phyloP scores from a whole-genome alignment of 176 grass and related monocot species.

The Alopecurus myosuroides region DNA sequence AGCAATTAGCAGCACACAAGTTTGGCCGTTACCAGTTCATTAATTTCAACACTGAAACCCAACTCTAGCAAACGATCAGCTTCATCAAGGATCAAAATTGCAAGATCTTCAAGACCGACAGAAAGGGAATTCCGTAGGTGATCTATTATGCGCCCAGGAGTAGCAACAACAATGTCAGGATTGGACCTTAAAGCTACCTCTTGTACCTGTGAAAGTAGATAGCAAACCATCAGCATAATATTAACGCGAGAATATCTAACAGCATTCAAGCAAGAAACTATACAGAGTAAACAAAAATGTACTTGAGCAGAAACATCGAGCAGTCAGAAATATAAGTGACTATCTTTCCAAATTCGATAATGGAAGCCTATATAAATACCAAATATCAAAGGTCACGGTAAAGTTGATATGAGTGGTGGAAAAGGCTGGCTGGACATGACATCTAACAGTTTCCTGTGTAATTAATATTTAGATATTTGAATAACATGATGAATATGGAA shows the following conservation, averaged over 20 bases:
- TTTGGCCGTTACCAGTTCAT: constrained; percentile 62
- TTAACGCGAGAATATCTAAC: neutral
- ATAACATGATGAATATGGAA: neutral
- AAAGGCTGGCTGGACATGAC: neutral
- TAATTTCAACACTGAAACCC: constrained; percentile 93
- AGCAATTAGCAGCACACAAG: constrained; percentile 1
- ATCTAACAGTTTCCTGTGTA: neutral
- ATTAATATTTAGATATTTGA: neutral
- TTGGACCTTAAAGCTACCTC: constrained; percentile 87
- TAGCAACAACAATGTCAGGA: constrained; percentile 97
- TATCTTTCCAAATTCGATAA: neutral
- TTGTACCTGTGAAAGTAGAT: constrained; percentile 58
- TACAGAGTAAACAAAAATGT: neutral
- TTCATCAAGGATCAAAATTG: constrained; percentile 96
- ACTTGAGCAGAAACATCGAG: constrained; percentile 1
- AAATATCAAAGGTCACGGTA: neutral
- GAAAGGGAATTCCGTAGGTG: constrained; percentile 87
- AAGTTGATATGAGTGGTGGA: neutral
- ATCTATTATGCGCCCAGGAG: constrained; percentile 95
- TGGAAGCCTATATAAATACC: neutral
- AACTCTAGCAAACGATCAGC: constrained; percentile 93
- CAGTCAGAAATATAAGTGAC: neutral
- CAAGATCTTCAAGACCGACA: constrained; percentile 90
- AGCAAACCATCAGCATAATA: constrained; percentile 19
- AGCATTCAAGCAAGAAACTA: neutral